Percentiles rank a stretch among this genome's conserved stretches.
Conservation (phyloP, 2,329 filamentous ascomycete genomes). For the Ceratocystis papillata region DNA sequence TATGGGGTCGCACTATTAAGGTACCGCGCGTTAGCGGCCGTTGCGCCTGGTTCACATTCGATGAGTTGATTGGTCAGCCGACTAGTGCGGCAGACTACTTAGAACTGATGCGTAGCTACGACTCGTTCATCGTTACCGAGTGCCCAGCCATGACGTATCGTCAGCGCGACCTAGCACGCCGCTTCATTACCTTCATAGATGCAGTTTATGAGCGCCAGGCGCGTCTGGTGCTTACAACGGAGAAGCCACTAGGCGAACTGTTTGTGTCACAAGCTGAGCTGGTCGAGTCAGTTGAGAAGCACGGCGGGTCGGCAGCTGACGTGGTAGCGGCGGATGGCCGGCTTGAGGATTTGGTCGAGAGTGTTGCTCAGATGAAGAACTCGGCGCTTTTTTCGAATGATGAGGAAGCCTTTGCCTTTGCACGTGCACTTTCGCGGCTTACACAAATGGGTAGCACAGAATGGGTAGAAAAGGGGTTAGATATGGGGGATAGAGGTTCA, state of each 20-base stretch:
- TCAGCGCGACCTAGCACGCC: constrained; percentile 73
- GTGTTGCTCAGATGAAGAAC: constrained; percentile 72
- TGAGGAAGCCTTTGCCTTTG: constrained; percentile 94
- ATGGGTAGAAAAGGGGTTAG: constrained; percentile 80
- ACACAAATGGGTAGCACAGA: constrained; percentile 89
- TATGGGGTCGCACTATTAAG: constrained; percentile 85
- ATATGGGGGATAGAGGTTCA: constrained; percentile 53
- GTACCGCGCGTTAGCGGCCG: constrained; percentile 81
- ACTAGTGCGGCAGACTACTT: constrained; percentile 93
- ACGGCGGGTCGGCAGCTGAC: constrained; percentile 32
- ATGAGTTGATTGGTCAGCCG: constrained; percentile 78
- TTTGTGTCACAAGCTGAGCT: constrained; percentile 69
- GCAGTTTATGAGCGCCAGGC: constrained; percentile 86
- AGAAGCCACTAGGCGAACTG: constrained; percentile 70
- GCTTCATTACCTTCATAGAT: constrained; percentile 97
- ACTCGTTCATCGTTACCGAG: constrained; percentile 83
- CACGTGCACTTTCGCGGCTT: constrained; percentile 70
- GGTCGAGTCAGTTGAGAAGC: constrained; percentile 46
- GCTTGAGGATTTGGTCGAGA: constrained; percentile 80
- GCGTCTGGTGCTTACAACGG: constrained; percentile 90
- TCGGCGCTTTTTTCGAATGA: constrained; percentile 84
- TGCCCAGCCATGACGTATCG: constrained; percentile 84
- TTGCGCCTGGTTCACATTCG: constrained; percentile 83
- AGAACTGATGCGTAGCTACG: constrained; percentile 79
- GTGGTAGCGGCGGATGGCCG: constrained; percentile 39